phyloP scores from a whole-genome alignment of 108 stramenopile genomes.

The Hondaea fermentalgiana region DNA sequence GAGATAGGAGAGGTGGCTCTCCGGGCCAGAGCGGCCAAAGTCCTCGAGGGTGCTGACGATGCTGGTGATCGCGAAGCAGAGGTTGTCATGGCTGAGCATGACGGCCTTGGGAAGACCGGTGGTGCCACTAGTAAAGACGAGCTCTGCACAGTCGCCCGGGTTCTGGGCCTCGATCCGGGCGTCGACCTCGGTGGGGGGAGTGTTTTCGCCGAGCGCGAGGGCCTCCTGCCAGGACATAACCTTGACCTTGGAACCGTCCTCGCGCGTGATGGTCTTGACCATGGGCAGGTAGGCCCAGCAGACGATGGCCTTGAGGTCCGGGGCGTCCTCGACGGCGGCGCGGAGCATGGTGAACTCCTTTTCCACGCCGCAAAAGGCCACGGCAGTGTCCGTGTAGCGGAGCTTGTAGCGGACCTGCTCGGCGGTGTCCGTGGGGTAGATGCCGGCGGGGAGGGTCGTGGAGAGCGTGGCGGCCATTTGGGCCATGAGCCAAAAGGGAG shows the following conservation, averaged over 20 bases:
- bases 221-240: constrained; percentile 41
- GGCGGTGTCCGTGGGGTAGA: constrained; percentile 58
- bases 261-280: constrained; percentile 18
- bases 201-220: constrained; percentile 14
- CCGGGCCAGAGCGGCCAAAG: constrained; percentile 5
- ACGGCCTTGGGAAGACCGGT: constrained; percentile 71
- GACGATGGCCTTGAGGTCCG: constrained; percentile 55
- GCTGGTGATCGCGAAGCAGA: constrained; percentile 20
- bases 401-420: constrained; percentile 62
- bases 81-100: constrained; percentile 70
- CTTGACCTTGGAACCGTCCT: background rate
- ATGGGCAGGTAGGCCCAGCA: constrained; percentile 36
- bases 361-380: constrained; percentile 51
- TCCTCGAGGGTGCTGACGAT: background rate
- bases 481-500: constrained; percentile 51
- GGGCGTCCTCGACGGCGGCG: constrained; percentile 23
- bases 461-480: constrained; percentile 55
- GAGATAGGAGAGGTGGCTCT: constrained; percentile 33
- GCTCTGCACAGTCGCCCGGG: constrained; percentile 49
- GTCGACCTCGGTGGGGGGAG: background rate
- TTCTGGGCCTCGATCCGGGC: constrained; percentile 27
- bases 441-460: constrained; percentile 55
- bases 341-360: constrained; percentile 55
- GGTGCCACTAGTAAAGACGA: constrained; percentile 70
- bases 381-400: constrained; percentile 56